A percentile compares a stretch with the other conserved stretches of the same genome.
Conservation (phyloP, 345 rosid species). For the Crucihimalaya himalaica region DNA sequence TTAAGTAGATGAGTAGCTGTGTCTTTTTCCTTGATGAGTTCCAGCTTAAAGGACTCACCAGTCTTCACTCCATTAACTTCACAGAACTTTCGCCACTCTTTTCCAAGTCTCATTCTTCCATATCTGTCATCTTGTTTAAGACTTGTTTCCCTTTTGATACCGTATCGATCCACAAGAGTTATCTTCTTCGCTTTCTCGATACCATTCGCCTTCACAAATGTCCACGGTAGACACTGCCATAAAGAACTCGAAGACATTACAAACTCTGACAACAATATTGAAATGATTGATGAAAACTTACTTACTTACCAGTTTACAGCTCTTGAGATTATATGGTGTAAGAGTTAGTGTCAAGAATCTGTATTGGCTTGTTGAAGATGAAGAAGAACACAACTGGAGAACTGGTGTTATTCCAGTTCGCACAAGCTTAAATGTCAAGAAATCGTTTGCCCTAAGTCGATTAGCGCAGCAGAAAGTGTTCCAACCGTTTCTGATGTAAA, state of each 20-base stretch:
- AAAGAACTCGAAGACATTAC: neutral
- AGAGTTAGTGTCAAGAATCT: constrained; percentile 29
- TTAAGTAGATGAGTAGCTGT: constrained; percentile 2
- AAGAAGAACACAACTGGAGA: constrained; percentile 21
- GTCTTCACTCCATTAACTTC: constrained; percentile 14
- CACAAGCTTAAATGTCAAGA: constrained; percentile 4
- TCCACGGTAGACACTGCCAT: constrained; percentile 13
- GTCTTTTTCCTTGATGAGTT: constrained; percentile 17
- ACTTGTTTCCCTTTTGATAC: neutral
- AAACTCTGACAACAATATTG: neutral
- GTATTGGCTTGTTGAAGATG: neutral
- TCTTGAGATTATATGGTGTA: neutral
- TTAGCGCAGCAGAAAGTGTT: constrained; percentile 19
- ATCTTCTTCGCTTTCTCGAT: neutral
- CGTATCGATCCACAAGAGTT: constrained; percentile 19
- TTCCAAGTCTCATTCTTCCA: constrained; percentile 21
- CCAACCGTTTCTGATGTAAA: constrained; percentile 28
- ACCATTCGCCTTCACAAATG: constrained; percentile 12
- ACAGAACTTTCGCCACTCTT: constrained; percentile 30
- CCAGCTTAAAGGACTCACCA: constrained; percentile 19
- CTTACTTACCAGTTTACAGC: neutral
- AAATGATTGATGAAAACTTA: neutral
- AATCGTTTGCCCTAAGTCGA: neutral
- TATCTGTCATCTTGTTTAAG: neutral
- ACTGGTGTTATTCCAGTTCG: neutral